A percentile compares a stretch with the other conserved stretches of the same genome.
Evolutionary conservation across 768 basidiomycete genomes (phyloP).

Genomic region (Tylopilus subfusipes): DNA sequence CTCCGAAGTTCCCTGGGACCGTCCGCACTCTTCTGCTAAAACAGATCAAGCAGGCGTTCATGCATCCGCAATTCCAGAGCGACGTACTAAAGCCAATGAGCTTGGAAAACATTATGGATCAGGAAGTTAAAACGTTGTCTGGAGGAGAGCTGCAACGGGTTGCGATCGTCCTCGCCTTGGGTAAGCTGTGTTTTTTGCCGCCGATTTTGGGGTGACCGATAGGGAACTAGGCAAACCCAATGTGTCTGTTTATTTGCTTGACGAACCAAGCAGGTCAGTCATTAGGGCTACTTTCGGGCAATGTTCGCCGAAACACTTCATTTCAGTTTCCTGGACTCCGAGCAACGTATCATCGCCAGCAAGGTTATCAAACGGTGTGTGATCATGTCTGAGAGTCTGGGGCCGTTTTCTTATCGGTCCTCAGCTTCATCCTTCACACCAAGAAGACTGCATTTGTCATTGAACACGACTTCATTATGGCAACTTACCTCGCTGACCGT

Average conservation of each 20-base stretch:
- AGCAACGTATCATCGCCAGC: conserved; percentile 97
- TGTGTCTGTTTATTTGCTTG: conserved; percentile 88
- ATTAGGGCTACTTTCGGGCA: not conserved
- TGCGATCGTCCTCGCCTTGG: conserved; percentile 90
- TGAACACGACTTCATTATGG: conserved; percentile 99
- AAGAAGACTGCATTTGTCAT: conserved; percentile 99
- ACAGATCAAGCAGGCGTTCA: conserved; percentile 91
- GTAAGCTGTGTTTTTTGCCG: conserved; percentile 35
- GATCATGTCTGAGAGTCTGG: not conserved
- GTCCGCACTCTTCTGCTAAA: conserved; percentile 93
- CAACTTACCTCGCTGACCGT: conserved; percentile 96
- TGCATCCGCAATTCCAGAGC: conserved; percentile 99
- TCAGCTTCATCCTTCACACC: conserved; percentile 87
- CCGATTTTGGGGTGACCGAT: conserved; percentile 5
- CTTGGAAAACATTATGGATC: conserved; percentile 91
- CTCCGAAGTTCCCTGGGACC: conserved; percentile 95
- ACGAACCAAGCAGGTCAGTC: conserved; percentile 81
- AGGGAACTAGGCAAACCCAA: conserved; percentile 58
- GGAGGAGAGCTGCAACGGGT: conserved; percentile 98
- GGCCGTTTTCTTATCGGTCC: not conserved
- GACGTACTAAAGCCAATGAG: conserved; percentile 98
- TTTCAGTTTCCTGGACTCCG: conserved; percentile 89
- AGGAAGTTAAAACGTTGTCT: conserved; percentile 96
- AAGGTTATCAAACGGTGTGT: conserved; percentile 94
- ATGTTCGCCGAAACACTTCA: conserved; percentile 2